phyloP scores from a whole-genome alignment of 768 basidiomycete genomes.

The Podaxis sp. region DNA sequence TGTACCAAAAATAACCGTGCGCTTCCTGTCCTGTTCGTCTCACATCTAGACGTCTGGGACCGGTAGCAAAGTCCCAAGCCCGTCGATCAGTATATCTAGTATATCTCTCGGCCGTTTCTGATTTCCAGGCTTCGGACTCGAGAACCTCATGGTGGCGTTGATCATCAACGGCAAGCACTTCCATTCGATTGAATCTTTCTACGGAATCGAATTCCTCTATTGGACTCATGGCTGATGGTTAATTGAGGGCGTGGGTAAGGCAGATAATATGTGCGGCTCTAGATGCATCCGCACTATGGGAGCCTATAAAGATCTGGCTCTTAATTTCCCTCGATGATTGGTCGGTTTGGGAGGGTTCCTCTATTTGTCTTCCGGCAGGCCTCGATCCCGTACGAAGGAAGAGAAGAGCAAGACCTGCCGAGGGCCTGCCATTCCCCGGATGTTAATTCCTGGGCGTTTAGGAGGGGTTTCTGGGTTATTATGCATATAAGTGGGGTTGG shows the following conservation, averaged over 20 bases:
- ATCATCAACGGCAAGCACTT: not conserved
- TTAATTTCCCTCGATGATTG: not conserved
- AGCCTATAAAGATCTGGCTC: not conserved
- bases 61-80: not conserved
- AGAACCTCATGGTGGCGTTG: constrained; percentile 1
- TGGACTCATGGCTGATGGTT: not conserved
- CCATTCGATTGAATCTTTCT: not conserved
- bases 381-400: not conserved
- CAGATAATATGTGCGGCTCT: not conserved
- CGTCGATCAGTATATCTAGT: not conserved
- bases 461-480: not conserved
- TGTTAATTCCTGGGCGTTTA: not conserved
- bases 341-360: not conserved
- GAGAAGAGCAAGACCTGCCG: not conserved
- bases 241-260: not conserved
- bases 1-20: not conserved
- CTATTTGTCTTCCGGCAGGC: constrained; percentile 6
- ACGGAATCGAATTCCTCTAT: not conserved
- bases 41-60: not conserved
- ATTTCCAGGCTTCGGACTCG: not conserved
- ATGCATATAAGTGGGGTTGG: not conserved
- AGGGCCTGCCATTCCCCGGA: not conserved
- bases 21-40: not conserved
- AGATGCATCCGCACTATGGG: not conserved
- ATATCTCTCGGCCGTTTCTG: not conserved